phyloP scores from a whole-genome alignment of 768 basidiomycete genomes.

The Phaeotremella fagi region DNA sequence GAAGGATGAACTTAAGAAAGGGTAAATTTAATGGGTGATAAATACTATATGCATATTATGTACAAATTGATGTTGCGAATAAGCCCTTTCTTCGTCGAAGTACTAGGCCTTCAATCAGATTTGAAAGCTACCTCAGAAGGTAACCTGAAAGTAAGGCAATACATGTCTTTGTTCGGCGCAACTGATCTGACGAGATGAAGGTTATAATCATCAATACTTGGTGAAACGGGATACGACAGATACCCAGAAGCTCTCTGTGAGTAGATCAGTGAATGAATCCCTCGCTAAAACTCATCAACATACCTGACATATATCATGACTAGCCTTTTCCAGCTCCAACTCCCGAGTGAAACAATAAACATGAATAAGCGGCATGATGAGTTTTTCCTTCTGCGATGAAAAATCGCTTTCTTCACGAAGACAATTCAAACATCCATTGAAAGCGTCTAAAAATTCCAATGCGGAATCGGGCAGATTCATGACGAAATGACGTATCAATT shows the following conservation, averaged over 20 bases:
- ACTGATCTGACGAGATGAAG: slow-evolving; percentile 83
- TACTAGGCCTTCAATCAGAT: too few species aligned
- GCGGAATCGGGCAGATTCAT: slow-evolving; percentile 97
- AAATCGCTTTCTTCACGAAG: slow-evolving; percentile 46
- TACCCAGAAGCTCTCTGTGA: slow-evolving; percentile 66
- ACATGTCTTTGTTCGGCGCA: slow-evolving; percentile 96
- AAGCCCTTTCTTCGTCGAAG: too few species aligned
- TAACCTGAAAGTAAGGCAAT: slow-evolving; percentile 83
- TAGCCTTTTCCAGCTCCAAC: slow-evolving; percentile 62
- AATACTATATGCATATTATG: too few species aligned
- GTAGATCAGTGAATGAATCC: neutral
- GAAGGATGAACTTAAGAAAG: too few species aligned
- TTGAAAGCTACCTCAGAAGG: slow-evolving; percentile 53
- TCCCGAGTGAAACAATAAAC: slow-evolving; percentile 95
- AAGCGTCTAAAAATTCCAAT: slow-evolving; percentile 81
- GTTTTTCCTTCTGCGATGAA: slow-evolving; percentile 46
- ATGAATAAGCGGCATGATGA: slow-evolving; percentile 79
- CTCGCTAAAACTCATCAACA: slow-evolving; percentile 32
- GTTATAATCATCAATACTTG: slow-evolving; percentile 35
- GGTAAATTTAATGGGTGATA: too few species aligned
- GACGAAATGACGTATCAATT: slow-evolving; percentile 75
- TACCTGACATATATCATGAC: slow-evolving; percentile 75
- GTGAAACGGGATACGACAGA: slow-evolving; percentile 57
- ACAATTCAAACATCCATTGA: slow-evolving; percentile 63
- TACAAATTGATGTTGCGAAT: too few species aligned